Conservation (phyloP, 805 yeast genomes). For the Ascoidea tarda region DNA sequence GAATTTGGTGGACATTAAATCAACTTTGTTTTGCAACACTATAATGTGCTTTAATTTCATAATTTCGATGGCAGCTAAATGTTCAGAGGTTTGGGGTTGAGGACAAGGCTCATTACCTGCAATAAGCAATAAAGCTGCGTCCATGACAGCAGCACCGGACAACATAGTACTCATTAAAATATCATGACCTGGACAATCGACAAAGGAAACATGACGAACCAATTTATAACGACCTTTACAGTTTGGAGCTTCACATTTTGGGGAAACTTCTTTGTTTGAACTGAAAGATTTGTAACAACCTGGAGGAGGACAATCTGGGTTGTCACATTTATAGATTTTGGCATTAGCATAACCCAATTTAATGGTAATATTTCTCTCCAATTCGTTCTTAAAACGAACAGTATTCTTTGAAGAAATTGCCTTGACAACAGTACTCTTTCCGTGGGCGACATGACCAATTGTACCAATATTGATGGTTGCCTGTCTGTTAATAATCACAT, state of each 20-base stretch:
- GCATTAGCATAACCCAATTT: slow-evolving; percentile 99
- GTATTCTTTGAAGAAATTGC: slow-evolving; percentile 98
- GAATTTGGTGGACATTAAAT: slow-evolving; percentile 96
- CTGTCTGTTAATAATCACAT: slow-evolving; percentile 95
- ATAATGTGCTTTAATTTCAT: slow-evolving; percentile 96
- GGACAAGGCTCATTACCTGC: slow-evolving; percentile 99
- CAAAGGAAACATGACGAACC: slow-evolving; percentile 94
- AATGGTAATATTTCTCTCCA: slow-evolving; percentile 97
- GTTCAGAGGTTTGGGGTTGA: slow-evolving; percentile 99
- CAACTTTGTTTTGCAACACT: slow-evolving; percentile 94
- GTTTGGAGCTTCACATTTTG: slow-evolving; percentile 80
- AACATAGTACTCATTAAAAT: slow-evolving; percentile 99
- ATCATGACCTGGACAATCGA: slow-evolving; percentile 99
- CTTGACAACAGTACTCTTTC: slow-evolving; percentile 85
- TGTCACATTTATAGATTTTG: slow-evolving; percentile 87
- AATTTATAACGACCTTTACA: slow-evolving; percentile 82
- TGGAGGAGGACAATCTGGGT: slow-evolving; percentile 79
- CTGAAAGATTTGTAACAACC: slow-evolving; percentile 91
- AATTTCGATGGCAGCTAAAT: slow-evolving; percentile 97
- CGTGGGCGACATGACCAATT: slow-evolving; percentile 93
- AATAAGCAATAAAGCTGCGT: slow-evolving; percentile 88
- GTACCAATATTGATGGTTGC: slow-evolving; percentile 98
- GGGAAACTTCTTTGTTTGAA: slow-evolving; percentile 88
- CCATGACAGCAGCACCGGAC: slow-evolving; percentile 99
- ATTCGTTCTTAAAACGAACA: slow-evolving; percentile 96